Evolutionary conservation across 208 protist species (phyloP).

Genomic region (Crithidia mellificae): DNA sequence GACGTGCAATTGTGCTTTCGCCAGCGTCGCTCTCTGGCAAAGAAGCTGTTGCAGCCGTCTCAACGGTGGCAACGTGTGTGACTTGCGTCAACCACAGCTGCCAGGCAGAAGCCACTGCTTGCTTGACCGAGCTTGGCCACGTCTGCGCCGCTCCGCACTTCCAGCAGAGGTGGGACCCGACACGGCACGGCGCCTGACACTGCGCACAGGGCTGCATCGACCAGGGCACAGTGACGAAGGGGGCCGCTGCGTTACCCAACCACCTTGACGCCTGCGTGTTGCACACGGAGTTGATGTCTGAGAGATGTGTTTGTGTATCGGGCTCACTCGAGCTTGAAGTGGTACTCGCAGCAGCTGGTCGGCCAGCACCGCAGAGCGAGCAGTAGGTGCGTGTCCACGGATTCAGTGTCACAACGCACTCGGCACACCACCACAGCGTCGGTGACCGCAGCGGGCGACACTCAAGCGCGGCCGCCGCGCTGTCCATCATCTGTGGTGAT

Average conservation of each 20-base stretch:
- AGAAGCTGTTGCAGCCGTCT: background rate
- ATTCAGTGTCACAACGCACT: slow-evolving; percentile 28
- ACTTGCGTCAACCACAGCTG: slow-evolving; percentile 29
- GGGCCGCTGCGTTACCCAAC: slow-evolving; percentile 13
- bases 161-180: slow-evolving; percentile 19
- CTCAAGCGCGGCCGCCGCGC: background rate
- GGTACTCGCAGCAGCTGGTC: slow-evolving; percentile 8
- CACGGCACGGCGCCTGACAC: slow-evolving; percentile 35
- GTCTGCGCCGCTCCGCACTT: slow-evolving; percentile 20
- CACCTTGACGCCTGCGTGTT: too few relatives aligned
- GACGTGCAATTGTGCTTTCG: too few relatives aligned
- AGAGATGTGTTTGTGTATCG: too few relatives aligned
- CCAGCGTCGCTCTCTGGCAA: too few relatives aligned
- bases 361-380: slow-evolving; percentile 25
- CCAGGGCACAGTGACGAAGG: slow-evolving; percentile 45
- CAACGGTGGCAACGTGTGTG: slow-evolving; percentile 5
- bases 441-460: slow-evolving; percentile 1
- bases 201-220: slow-evolving; percentile 32
- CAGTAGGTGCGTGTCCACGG: slow-evolving; percentile 37
- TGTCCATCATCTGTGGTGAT: background rate
- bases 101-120: slow-evolving; percentile 13
- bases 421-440: slow-evolving; percentile 31
- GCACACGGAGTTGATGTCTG: too few relatives aligned
- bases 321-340: too few relatives aligned
- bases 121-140: slow-evolving; percentile 15